Evolutionary conservation across 1,284 basidiomycete species (phyloP).

Genomic region (Cystobasidium sp.): DNA sequence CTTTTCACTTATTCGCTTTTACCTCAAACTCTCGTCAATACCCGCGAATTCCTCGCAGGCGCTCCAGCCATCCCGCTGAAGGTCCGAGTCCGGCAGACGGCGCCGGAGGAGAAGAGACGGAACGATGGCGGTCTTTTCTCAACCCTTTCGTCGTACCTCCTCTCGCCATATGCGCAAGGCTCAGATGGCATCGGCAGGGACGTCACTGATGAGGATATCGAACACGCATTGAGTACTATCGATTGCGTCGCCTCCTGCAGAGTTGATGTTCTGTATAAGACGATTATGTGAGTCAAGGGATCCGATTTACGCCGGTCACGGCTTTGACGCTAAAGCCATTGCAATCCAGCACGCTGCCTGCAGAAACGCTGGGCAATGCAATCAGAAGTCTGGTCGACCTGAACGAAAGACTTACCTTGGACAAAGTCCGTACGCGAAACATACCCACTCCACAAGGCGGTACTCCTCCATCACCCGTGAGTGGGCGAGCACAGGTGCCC

Average conservation of each 20-base stretch:
- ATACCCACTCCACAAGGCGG: not conserved
- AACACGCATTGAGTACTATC: slow-evolving; percentile 90
- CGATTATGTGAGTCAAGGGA: slow-evolving; percentile 73
- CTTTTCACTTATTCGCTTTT: slow-evolving; percentile 91
- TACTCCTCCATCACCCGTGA: slow-evolving; percentile 37
- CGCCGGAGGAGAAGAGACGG: slow-evolving; percentile 63
- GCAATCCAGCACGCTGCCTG: slow-evolving; percentile 35
- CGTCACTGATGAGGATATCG: slow-evolving; percentile 80
- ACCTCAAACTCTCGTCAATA: slow-evolving; percentile 84
- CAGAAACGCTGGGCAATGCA: slow-evolving; percentile 72
- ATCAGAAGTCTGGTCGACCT: slow-evolving; percentile 84
- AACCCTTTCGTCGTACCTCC: slow-evolving; percentile 90
- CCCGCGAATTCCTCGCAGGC: slow-evolving; percentile 89
- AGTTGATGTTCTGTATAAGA: slow-evolving; percentile 88
- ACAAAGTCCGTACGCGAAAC: slow-evolving; percentile 58
- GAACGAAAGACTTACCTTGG: slow-evolving; percentile 81
- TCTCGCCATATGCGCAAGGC: slow-evolving; percentile 79
- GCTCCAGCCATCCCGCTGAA: slow-evolving; percentile 87
- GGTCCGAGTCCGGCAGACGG: slow-evolving; percentile 68
- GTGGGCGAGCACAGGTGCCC: slow-evolving; percentile 63
- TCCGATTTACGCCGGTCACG: not conserved
- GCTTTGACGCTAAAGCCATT: not conserved
- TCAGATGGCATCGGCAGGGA: slow-evolving; percentile 53
- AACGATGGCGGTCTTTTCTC: slow-evolving; percentile 89
- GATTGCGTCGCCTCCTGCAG: slow-evolving; percentile 94